phyloP scores from a whole-genome alignment of 441 rosid genomes.

The Adansonia grandidieri region DNA sequence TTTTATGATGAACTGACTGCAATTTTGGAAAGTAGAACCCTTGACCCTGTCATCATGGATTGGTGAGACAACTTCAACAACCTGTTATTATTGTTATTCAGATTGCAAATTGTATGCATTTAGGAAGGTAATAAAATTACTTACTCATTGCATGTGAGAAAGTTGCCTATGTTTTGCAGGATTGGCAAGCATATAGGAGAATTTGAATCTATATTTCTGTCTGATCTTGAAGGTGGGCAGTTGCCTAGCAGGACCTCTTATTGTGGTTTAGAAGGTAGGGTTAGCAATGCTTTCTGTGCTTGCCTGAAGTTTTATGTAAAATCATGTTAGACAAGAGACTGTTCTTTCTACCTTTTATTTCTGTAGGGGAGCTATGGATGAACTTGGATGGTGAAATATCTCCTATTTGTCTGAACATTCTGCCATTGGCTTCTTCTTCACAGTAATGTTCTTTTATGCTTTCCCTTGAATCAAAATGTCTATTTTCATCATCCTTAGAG shows the following conservation, averaged over 20 bases:
- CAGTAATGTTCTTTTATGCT: conserved; percentile 49
- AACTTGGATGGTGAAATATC: conserved; percentile 89
- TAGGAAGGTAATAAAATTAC: conserved; percentile 28
- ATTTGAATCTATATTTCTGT: conserved; percentile 72
- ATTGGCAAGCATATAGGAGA: conserved; percentile 77
- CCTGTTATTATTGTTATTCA: conserved; percentile 26
- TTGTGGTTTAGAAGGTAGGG: conserved; percentile 74
- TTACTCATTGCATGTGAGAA: conserved; percentile 21
- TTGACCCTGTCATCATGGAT: conserved; percentile 73
- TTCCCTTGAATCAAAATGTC: conserved; percentile 23
- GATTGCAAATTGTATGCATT: conserved; percentile 27
- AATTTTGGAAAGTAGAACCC: conserved; percentile 54
- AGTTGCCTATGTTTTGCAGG: conserved; percentile 49
- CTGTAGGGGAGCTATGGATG: conserved; percentile 89
- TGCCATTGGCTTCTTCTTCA: conserved; percentile 66
- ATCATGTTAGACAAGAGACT: conserved; percentile 19
- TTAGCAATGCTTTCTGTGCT: conserved; percentile 21
- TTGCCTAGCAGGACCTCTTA: conserved; percentile 42
- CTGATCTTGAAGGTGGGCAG: conserved; percentile 73
- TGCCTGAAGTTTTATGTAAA: conserved; percentile 25
- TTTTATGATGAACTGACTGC: conserved; percentile 77
- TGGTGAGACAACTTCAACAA: conserved; percentile 54
- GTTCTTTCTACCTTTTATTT: conserved; percentile 33
- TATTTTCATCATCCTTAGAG: conserved; percentile 25
- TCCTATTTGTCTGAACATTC: conserved; percentile 82